Conservation (phyloP, 2,329 filamentous ascomycete genomes). For the Xylaria sp. region DNA sequence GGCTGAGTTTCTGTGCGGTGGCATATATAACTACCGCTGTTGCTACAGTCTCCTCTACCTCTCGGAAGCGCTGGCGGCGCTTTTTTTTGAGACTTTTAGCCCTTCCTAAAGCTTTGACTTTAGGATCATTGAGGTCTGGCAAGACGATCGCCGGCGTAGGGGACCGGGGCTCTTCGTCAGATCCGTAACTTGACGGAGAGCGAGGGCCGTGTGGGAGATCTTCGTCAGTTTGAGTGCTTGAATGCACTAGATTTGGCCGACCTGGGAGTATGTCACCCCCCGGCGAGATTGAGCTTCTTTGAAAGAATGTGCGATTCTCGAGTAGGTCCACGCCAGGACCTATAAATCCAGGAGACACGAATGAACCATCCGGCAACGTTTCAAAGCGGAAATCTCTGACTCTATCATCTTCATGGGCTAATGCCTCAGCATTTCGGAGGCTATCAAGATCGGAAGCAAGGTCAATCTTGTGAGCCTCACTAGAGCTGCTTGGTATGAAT, state of each 20-base stretch:
- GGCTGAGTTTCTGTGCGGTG: constrained; percentile 60
- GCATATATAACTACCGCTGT: constrained; percentile 66
- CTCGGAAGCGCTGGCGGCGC: constrained; percentile 57
- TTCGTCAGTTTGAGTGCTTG: constrained; percentile 48
- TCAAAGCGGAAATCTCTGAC: not conserved
- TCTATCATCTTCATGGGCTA: not conserved
- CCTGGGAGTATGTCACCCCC: constrained; percentile 41
- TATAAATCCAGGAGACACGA: not conserved
- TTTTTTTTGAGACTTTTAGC: constrained; percentile 59
- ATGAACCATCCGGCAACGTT: not conserved
- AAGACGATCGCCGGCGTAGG: constrained; percentile 61
- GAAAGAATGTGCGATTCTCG: not conserved
- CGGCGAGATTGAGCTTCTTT: constrained; percentile 36
- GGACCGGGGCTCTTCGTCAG: constrained; percentile 51
- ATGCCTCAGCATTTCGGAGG: not conserved
- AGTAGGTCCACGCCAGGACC: not conserved
- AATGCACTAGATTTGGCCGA: constrained; percentile 44
- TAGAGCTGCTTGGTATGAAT: not conserved
- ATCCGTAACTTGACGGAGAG: constrained; percentile 9
- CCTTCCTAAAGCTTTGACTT: constrained; percentile 55
- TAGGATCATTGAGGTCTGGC: constrained; percentile 55
- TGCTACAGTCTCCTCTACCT: constrained; percentile 64
- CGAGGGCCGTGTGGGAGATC: constrained; percentile 17
- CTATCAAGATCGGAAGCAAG: not conserved
- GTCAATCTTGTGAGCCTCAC: not conserved